Conservation (phyloP, 768 basidiomycete species). For the Tylopilus subfusipes region DNA sequence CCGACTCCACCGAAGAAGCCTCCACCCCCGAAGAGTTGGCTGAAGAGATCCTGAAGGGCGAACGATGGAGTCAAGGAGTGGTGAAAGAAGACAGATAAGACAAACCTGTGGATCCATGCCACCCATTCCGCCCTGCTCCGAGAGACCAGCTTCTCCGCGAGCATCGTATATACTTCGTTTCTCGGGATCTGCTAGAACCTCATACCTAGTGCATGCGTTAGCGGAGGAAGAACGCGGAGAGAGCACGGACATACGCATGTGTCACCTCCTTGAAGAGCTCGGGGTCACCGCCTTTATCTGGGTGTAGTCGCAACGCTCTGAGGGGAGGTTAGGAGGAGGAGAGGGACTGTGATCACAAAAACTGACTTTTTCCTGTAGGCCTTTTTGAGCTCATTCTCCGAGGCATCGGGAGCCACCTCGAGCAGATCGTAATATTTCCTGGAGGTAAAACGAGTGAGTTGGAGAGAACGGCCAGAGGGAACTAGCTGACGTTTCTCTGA, state of each 20-base stretch:
- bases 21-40: slow-evolving; percentile 88
- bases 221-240: not conserved
- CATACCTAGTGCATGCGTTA: slow-evolving; percentile 58
- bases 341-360: not conserved
- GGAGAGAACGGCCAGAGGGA: not conserved
- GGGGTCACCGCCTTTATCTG: slow-evolving; percentile 94
- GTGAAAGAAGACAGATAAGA: slow-evolving; percentile 1
- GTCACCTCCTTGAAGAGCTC: slow-evolving; percentile 98
- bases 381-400: slow-evolving; percentile 87
- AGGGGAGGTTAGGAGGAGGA: slow-evolving; percentile 5
- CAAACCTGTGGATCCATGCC: slow-evolving; percentile 94
- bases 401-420: slow-evolving; percentile 74
- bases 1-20: slow-evolving; percentile 71
- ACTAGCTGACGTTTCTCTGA: slow-evolving; percentile 57
- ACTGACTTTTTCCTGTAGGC: slow-evolving; percentile 89
- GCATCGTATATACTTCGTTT: slow-evolving; percentile 82
- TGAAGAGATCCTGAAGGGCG: slow-evolving; percentile 80
- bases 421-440: slow-evolving; percentile 94
- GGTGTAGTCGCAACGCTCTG: slow-evolving; percentile 82
- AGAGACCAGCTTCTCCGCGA: slow-evolving; percentile 88
- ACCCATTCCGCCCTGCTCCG: slow-evolving; percentile 84
- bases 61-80: not conserved
- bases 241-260: slow-evolving; percentile 66
- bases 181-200: slow-evolving; percentile 86
- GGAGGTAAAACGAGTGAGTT: slow-evolving; percentile 7